Evolutionary conservation across 2,329 filamentous ascomycete species (phyloP).

Genomic region (Neopestalotiopsis rosae): DNA sequence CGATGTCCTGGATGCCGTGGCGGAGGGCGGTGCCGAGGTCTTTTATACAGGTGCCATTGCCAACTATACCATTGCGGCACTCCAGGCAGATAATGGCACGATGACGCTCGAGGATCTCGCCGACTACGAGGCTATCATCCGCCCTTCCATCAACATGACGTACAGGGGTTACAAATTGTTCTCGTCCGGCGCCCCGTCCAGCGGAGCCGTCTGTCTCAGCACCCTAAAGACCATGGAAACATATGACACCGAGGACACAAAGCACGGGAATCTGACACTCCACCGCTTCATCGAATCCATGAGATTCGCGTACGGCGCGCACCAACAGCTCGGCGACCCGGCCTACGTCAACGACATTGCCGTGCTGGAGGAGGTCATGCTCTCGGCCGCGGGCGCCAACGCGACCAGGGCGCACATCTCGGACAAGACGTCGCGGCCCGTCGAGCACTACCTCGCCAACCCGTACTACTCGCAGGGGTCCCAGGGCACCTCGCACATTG

Average conservation of each 20-base stretch:
- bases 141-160: conserved; percentile 66
- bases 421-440: conserved; percentile 73
- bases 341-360: conserved; percentile 67
- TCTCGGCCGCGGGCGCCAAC: conserved; percentile 64
- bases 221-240: conserved; percentile 85
- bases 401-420: conserved; percentile 70
- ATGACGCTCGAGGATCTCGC: conserved; percentile 56
- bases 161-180: conserved; percentile 76
- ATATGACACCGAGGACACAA: conserved; percentile 63
- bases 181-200: conserved; percentile 74
- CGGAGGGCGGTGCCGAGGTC: conserved; percentile 70
- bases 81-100: conserved; percentile 76
- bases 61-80: conserved; percentile 71
- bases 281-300: conserved; percentile 89
- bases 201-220: conserved; percentile 76
- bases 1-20: conserved; percentile 76
- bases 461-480: conserved; percentile 70
- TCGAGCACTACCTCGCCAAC: conserved; percentile 75
- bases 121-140: conserved; percentile 71
- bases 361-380: conserved; percentile 69
- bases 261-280: conserved; percentile 68
- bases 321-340: conserved; percentile 84
- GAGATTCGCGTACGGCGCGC: conserved; percentile 83
- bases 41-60: conserved; percentile 80
- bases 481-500: conserved; percentile 76